These are phyloP conservation scores for Radiomyces spectabilis DNA, from an alignment of 192 early-diverging fungal genomes.

Conservation along the genomic window DNA sequence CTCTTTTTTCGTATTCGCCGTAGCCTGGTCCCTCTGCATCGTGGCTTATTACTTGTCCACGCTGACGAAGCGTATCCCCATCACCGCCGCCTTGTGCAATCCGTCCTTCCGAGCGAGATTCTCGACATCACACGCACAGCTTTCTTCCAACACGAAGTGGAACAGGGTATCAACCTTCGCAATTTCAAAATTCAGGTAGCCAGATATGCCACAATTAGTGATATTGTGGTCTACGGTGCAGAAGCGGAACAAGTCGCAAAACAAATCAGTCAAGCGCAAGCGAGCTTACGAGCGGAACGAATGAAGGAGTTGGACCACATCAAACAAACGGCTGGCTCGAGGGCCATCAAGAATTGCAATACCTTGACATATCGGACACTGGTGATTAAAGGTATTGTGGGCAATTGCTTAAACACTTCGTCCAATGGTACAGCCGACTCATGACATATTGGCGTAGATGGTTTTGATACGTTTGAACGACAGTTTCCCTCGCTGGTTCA, in stretches of 20 bases:
- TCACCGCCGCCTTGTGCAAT: slow-evolving; percentile 34
- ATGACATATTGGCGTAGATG: slow-evolving; percentile 19
- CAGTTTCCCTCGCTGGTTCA: slow-evolving; percentile 32
- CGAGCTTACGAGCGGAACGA: slow-evolving; percentile 22
- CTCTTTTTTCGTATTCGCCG: slow-evolving; percentile 44
- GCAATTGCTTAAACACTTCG: not conserved
- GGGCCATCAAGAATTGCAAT: slow-evolving; percentile 11
- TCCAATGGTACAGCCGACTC: no score
- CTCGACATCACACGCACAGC: slow-evolving; percentile 14
- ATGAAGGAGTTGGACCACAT: slow-evolving; percentile 6
- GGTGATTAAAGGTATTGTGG: slow-evolving; percentile 33
- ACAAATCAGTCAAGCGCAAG: slow-evolving; percentile 33
- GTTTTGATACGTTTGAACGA: slow-evolving; percentile 31
- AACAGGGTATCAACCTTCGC: slow-evolving; percentile 40
- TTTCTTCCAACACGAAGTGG: slow-evolving; percentile 3
- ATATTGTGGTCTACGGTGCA: slow-evolving; percentile 39
- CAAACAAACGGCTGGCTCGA: slow-evolving; percentile 1
- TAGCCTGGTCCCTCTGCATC: slow-evolving; percentile 15
- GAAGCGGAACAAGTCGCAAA: slow-evolving; percentile 31
- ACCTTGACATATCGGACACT: slow-evolving; percentile 32
- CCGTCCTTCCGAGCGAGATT: slow-evolving; percentile 41
- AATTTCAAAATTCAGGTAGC: slow-evolving; percentile 48
- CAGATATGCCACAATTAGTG: slow-evolving; percentile 40
- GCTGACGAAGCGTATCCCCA: slow-evolving; percentile 11
- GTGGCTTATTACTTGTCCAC: slow-evolving; percentile 23